A percentile compares a stretch with the other conserved stretches of the same genome.
Conservation (phyloP, 768 basidiomycete species). For the Crucibulum laeve region DNA sequence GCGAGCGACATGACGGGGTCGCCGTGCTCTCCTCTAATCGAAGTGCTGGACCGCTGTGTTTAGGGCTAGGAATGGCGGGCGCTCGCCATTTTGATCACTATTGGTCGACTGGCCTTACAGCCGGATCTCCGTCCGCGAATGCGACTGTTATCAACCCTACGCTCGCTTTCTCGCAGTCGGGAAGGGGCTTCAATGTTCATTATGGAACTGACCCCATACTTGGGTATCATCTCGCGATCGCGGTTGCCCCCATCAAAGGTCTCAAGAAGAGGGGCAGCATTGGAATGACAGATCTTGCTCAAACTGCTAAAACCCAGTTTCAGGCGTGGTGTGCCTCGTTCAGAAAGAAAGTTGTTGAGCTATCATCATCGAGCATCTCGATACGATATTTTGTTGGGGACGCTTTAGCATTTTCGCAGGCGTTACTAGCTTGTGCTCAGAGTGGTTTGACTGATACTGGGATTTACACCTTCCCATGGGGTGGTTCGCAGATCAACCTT, state of each 20-base stretch:
- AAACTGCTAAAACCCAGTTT: conserved; percentile 29
- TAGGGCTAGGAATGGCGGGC: conserved; percentile 9
- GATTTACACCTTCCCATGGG: conserved; percentile 31
- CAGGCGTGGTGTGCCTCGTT: conserved; percentile 25
- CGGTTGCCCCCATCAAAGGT: conserved; percentile 15
- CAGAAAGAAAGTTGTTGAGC: conserved; percentile 8
- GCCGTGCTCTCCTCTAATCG: conserved; percentile 10
- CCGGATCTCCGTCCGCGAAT: conserved; percentile 10
- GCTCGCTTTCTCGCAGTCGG: conserved; percentile 35
- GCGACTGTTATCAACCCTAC: conserved; percentile 39
- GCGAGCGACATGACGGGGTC: background rate
- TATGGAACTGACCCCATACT: conserved; percentile 38
- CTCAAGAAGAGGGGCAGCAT: conserved; percentile 6
- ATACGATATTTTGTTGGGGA: conserved; percentile 40
- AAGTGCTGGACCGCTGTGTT: conserved; percentile 33
- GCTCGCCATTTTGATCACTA: conserved; percentile 22
- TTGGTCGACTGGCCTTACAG: conserved; percentile 39
- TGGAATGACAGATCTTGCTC: conserved; percentile 17
- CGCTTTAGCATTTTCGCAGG: conserved; percentile 30
- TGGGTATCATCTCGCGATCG: conserved; percentile 36
- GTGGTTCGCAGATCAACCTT: conserved; percentile 23
- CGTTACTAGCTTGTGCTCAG: conserved; percentile 20
- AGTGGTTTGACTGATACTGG: conserved; percentile 16
- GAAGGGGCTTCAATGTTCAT: conserved; percentile 34
- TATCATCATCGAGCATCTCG: conserved; percentile 9